These are phyloP conservation scores for Avena eriantha DNA, from an alignment of 176 grass and related monocot genomes.

Conservation along the genomic window DNA sequence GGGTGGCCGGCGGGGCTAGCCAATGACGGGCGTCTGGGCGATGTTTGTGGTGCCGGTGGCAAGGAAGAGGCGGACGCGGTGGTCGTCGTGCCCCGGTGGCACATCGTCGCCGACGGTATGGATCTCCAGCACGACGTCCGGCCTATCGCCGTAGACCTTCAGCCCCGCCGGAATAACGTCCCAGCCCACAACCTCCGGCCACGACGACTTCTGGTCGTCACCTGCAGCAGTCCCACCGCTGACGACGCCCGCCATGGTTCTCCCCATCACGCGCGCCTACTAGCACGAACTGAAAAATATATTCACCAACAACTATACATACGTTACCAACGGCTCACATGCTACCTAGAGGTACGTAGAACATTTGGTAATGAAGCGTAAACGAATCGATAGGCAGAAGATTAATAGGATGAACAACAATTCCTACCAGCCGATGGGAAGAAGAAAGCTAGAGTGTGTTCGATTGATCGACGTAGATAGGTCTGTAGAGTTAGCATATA, in stretches of 20 bases:
- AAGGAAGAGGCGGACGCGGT: slow-evolving; percentile 35
- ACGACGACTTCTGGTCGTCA: slow-evolving; percentile 23
- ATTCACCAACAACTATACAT: not conserved
- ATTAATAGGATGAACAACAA: not conserved
- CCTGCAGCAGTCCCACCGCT: too few species aligned
- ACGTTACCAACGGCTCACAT: not conserved
- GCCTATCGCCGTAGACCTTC: slow-evolving; percentile 7
- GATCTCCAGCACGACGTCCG: not conserved
- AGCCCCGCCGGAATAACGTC: not conserved
- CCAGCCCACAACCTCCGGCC: slow-evolving; percentile 46
- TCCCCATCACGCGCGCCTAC: not conserved
- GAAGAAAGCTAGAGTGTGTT: not conserved
- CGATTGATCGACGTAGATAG: not conserved
- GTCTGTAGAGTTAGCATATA: not conserved
- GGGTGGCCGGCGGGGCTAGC: not conserved
- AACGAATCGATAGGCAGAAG: not conserved
- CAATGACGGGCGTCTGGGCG: slow-evolving; percentile 7
- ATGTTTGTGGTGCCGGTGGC: not conserved
- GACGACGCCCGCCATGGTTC: not conserved
- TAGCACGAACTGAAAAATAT: not conserved
- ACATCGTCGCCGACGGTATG: slow-evolving; percentile 1
- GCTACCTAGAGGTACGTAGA: not conserved
- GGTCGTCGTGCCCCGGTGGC: slow-evolving; percentile 30
- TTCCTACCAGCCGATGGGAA: not conserved
- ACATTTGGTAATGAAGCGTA: not conserved